Conservation (phyloP, 2,329 filamentous ascomycete species). For the Curvularia spicifera region DNA sequence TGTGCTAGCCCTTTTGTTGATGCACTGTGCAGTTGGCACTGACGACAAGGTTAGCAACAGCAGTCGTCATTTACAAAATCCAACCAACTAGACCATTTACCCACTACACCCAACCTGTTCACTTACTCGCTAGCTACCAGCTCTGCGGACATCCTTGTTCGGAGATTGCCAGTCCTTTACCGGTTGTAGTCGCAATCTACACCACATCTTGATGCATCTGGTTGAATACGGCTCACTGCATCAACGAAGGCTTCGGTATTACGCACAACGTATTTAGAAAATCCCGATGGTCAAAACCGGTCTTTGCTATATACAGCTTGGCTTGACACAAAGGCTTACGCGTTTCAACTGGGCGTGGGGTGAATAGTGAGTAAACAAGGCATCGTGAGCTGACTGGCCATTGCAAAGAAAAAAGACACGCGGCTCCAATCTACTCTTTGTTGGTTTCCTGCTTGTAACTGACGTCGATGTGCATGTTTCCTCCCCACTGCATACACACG, state of each 20-base stretch:
- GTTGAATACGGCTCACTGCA: conserved; percentile 13
- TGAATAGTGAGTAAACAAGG: not conserved
- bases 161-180: conserved; percentile 9
- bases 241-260: conserved; percentile 14
- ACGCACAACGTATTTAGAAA: conserved; percentile 12
- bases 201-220: conserved; percentile 6
- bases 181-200: conserved; percentile 7
- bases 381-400: conserved; percentile 4
- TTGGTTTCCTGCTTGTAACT: not conserved
- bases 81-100: not conserved
- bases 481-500: not conserved
- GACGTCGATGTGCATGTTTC: not conserved
- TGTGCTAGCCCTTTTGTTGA: conserved; percentile 22
- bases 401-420: not conserved
- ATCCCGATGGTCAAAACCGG: not conserved
- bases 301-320: conserved; percentile 29
- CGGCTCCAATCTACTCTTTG: not conserved
- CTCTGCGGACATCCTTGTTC: not conserved
- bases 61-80: not conserved
- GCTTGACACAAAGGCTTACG: conserved; percentile 36
- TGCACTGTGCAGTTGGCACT: conserved; percentile 1
- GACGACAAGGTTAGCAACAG: not conserved
- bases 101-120: not conserved
- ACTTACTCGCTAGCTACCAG: not conserved
- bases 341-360: conserved; percentile 18